phyloP scores from a whole-genome alignment of 2,329 filamentous ascomycete genomes.

The Ampelomyces quisqualis region DNA sequence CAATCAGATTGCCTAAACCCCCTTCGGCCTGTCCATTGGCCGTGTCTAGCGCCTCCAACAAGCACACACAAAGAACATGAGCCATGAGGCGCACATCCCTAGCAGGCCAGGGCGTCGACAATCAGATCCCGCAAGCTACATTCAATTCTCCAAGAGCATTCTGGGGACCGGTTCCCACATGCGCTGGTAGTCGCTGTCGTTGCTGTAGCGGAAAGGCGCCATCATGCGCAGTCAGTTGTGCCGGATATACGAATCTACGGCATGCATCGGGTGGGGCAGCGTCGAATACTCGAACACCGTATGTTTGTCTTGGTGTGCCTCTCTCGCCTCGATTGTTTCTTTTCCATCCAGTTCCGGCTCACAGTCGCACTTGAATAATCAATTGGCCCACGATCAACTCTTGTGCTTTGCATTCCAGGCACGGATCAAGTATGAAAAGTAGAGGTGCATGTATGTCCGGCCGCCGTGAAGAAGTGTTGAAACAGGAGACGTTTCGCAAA shows the following conservation, averaged over 20 bases:
- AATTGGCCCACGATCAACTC: constrained; percentile 1
- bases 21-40: constrained; percentile 28
- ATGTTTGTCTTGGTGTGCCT: too few relatives aligned
- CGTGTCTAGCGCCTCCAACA: constrained; percentile 25
- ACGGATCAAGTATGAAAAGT: constrained; percentile 23
- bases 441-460: constrained; percentile 8
- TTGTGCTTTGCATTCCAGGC: constrained; percentile 12
- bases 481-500: constrained; percentile 31
- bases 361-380: too few relatives aligned
- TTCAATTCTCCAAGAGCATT: neutral
- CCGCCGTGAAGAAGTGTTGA: too few relatives aligned
- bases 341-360: too few relatives aligned
- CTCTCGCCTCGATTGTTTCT: too few relatives aligned
- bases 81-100: neutral
- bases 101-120: constrained; percentile 11
- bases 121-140: neutral
- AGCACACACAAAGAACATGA: constrained; percentile 20
- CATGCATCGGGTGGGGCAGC: too few relatives aligned
- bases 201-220: too few relatives aligned
- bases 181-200: too few relatives aligned
- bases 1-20: constrained; percentile 26
- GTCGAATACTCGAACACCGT: too few relatives aligned
- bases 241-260: too few relatives aligned
- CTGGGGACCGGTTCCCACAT: neutral
- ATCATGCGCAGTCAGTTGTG: too few relatives aligned